phyloP scores from a whole-genome alignment of 371 early-diverging fungal species.

The Mucor plumbeus region DNA sequence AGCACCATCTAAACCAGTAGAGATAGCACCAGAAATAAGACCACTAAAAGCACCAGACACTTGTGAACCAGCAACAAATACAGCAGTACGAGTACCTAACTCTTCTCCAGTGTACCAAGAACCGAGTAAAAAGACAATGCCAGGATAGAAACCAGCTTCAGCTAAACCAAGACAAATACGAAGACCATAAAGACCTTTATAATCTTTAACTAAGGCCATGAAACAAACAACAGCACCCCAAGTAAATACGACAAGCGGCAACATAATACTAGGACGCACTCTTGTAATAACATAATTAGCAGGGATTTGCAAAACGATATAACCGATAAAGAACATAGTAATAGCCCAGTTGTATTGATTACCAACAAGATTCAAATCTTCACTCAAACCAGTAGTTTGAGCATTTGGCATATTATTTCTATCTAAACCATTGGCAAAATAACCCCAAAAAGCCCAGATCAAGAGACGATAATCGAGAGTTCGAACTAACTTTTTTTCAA shows the following conservation, averaged over 20 bases:
- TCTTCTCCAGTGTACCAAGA: conserved; percentile 83
- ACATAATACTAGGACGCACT: conserved; percentile 59
- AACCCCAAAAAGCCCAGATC: conserved; percentile 71
- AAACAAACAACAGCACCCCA: conserved; percentile 71
- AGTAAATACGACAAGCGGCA: conserved; percentile 59
- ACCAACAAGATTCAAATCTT: conserved; percentile 51
- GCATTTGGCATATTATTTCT: conserved; percentile 77
- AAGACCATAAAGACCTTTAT: conserved; percentile 55
- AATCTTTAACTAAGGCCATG: conserved; percentile 57
- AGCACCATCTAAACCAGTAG: conserved; percentile 41
- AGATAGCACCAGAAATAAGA: conserved; percentile 50
- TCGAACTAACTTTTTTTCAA: conserved; percentile 57
- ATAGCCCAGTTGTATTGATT: conserved; percentile 66
- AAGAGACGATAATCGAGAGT: conserved; percentile 73
- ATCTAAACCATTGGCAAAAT: conserved; percentile 77
- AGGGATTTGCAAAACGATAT: conserved; percentile 60
- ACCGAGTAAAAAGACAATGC: conserved; percentile 74
- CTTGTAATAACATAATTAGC: conserved; percentile 57
- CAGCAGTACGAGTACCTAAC: conserved; percentile 70
- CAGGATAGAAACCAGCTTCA: conserved; percentile 79
- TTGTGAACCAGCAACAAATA: conserved; percentile 68
- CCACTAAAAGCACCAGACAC: conserved; percentile 78
- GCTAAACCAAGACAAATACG: conserved; percentile 71
- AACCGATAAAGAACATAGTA: conserved; percentile 76
- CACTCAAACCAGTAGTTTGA: conserved; percentile 54